Percentiles rank a stretch among this genome's conserved stretches.
These are phyloP conservation scores for Nitzschia inconspicua DNA, from an alignment of 108 stramenopile genomes.

Conservation along the genomic window DNA sequence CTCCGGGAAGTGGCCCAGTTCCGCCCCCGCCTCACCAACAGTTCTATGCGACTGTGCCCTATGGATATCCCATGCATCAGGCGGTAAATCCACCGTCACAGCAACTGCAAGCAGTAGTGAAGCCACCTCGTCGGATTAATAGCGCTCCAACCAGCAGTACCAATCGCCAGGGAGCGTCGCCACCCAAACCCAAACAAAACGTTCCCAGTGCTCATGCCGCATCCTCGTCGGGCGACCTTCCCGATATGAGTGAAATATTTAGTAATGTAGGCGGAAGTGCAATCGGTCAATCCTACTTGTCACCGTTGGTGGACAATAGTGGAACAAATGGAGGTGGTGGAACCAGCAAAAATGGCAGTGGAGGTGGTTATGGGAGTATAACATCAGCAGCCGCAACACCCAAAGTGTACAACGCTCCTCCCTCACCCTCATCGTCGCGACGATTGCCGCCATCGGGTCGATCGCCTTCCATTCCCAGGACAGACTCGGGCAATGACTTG, in stretches of 20 bases:
- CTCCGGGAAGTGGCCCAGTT: no score
- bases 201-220: neutral
- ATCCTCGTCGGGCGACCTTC: neutral
- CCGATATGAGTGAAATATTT: conserved; percentile 1
- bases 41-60: no score
- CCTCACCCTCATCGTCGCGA: neutral
- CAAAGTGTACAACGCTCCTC: conserved; percentile 22
- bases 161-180: neutral
- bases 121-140: neutral
- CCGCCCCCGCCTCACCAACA: no score
- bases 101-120: conserved; percentile 2
- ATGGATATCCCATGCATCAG: neutral
- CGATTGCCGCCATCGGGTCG: neutral
- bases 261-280: neutral
- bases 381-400: conserved; percentile 12
- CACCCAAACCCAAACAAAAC: neutral
- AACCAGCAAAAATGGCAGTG: no score
- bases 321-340: no score
- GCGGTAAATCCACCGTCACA: neutral
- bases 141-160: neutral
- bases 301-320: no score
- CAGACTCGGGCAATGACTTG: neutral
- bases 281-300: neutral
- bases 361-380: conserved; percentile 10
- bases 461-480: neutral